These are phyloP conservation scores for Clohesyomyces aquaticus DNA, from an alignment of 495 filamentous ascomycete genomes.

Conservation along the genomic window DNA sequence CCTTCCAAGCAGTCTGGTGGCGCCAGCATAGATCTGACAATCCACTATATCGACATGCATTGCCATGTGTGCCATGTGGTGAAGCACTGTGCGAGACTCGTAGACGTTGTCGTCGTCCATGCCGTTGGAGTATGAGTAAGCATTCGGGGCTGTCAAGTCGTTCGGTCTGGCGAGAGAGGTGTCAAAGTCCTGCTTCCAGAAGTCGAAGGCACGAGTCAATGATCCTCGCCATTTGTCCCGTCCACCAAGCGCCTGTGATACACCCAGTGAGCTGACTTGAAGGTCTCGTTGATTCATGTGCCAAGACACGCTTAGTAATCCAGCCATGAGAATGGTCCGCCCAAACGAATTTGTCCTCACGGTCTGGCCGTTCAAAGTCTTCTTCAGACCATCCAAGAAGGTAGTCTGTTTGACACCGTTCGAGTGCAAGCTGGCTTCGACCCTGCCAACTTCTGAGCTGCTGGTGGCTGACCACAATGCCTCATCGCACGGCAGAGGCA, in stretches of 20 bases:
- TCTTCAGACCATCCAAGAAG: constrained; percentile 90
- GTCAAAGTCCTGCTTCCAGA: constrained; percentile 94
- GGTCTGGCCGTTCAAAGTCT: constrained; percentile 81
- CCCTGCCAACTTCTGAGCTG: constrained; percentile 81
- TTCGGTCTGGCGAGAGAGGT: constrained; percentile 66
- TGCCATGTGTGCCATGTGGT: constrained; percentile 95
- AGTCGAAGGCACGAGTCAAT: constrained; percentile 87
- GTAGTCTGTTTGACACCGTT: constrained; percentile 84
- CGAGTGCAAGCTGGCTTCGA: constrained; percentile 79
- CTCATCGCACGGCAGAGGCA: constrained; percentile 93
- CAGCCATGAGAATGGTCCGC: constrained; percentile 93
- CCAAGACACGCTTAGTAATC: constrained; percentile 90
- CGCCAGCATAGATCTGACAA: constrained; percentile 92
- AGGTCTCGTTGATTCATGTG: constrained; percentile 97
- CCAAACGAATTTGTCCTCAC: constrained; percentile 95
- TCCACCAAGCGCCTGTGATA: constrained; percentile 77
- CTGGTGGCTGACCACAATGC: constrained; percentile 91
- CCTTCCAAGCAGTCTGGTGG: constrained; percentile 80
- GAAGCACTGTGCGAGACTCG: constrained; percentile 83
- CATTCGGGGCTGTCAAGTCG: constrained; percentile 45
- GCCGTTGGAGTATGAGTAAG: constrained; percentile 39
- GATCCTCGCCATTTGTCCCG: constrained; percentile 91
- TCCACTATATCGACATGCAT: constrained; percentile 99
- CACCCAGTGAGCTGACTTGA: constrained; percentile 85
- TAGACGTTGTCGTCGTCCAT: constrained; percentile 77